Percentiles rank a stretch among this genome's conserved stretches.
Evolutionary conservation across 345 rosid species (phyloP).

Genomic region (Diplotaxis tenuifolia): DNA sequence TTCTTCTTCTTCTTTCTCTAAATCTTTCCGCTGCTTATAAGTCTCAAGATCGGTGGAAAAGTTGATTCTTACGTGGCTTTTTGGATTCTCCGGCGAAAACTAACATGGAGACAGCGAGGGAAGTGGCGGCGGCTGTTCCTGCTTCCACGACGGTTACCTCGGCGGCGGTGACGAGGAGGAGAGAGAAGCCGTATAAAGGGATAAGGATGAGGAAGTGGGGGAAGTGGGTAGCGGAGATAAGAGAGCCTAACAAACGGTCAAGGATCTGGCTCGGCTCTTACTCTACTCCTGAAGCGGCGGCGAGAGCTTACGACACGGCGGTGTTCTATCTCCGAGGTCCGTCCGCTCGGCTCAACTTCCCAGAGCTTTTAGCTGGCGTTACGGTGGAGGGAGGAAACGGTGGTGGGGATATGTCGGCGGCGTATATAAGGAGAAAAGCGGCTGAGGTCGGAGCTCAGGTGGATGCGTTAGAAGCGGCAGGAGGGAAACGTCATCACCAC

Average conservation of each 20-base stretch:
- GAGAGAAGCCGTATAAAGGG: slow-evolving; percentile 74
- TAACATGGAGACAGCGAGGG: slow-evolving; percentile 45
- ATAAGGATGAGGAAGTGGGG: slow-evolving; percentile 99
- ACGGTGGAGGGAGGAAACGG: slow-evolving; percentile 24
- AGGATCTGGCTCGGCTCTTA: slow-evolving; percentile 99
- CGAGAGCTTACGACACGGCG: slow-evolving; percentile 96
- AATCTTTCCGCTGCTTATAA: background rate
- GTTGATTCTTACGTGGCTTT: background rate
- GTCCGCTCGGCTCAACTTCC: slow-evolving; percentile 88
- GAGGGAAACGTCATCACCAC: slow-evolving; percentile 32
- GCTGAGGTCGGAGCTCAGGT: slow-evolving; percentile 92
- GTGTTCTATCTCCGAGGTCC: slow-evolving; percentile 89
- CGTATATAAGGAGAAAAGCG: slow-evolving; percentile 86
- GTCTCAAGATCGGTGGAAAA: background rate
- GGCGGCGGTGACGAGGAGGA: slow-evolving; percentile 38
- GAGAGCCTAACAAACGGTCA: slow-evolving; percentile 95
- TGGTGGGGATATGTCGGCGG: slow-evolving; percentile 76
- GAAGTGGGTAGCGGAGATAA: slow-evolving; percentile 98
- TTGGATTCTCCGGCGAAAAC: slow-evolving; percentile 14
- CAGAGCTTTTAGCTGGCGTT: slow-evolving; percentile 69
- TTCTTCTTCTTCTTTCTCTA: slow-evolving; percentile 1
- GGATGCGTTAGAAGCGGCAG: slow-evolving; percentile 72
- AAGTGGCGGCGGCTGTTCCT: slow-evolving; percentile 25
- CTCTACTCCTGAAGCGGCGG: slow-evolving; percentile 94
- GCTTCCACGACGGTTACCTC: background rate